phyloP scores from a whole-genome alignment of 163 green algal species.

The Chlorella variabilis region DNA sequence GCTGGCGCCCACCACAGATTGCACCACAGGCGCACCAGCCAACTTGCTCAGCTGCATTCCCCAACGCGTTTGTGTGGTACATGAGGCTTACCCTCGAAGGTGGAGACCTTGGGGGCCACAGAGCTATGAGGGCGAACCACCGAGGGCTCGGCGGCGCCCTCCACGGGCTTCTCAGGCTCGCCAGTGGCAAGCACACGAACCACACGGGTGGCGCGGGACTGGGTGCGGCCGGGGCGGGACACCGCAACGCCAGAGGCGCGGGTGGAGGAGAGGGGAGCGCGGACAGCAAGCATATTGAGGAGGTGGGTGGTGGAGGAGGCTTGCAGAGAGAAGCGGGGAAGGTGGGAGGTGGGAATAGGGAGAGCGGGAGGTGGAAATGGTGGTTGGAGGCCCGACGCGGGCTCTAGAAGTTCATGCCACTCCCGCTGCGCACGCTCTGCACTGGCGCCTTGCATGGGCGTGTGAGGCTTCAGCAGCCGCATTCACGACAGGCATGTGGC shows the following conservation, averaged over 20 bases:
- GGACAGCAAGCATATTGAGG: not conserved
- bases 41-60: not conserved
- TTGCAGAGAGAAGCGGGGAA: not conserved
- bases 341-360: not conserved
- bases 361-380: no score
- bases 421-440: no score
- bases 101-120: conserved; percentile 2
- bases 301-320: not conserved
- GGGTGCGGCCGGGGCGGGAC: no score
- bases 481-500: no score
- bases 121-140: not conserved
- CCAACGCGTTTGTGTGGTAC: not conserved
- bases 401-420: no score
- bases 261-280: not conserved
- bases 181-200: not conserved
- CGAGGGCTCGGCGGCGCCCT: not conserved
- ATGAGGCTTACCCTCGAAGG: not conserved
- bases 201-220: not conserved
- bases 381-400: no score
- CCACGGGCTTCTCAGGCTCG: not conserved
- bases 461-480: no score
- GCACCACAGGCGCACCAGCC: not conserved
- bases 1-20: not conserved
- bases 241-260: not conserved
- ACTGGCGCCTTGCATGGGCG: no score